A percentile compares a stretch with the other conserved stretches of the same genome.
Evolutionary conservation across 2,329 filamentous ascomycete species (phyloP).

Genomic region (Pseudonectria foliicola): DNA sequence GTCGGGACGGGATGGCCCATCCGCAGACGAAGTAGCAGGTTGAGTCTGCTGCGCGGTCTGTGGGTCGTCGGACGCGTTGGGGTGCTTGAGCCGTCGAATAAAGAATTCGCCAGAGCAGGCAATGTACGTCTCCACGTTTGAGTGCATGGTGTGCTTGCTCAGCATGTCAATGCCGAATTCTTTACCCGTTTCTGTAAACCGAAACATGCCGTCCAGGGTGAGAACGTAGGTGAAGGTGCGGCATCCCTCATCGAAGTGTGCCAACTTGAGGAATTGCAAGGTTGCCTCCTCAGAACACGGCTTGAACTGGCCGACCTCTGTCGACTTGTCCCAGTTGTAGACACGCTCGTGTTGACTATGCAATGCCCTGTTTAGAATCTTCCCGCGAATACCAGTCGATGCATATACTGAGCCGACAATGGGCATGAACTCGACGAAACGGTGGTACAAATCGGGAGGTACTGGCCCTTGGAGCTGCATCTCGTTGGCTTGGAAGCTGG

Average conservation of each 20-base stretch:
- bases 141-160: constrained; percentile 96
- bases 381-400: constrained; percentile 67
- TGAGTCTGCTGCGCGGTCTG: constrained; percentile 43
- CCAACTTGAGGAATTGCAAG: constrained; percentile 75
- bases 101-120: constrained; percentile 94
- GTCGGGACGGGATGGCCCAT: constrained; percentile 36
- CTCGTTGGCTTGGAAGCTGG: constrained; percentile 85
- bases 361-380: constrained; percentile 73
- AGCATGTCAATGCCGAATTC: constrained; percentile 92
- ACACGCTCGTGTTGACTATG: constrained; percentile 85
- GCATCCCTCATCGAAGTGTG: constrained; percentile 77
- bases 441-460: constrained; percentile 74
- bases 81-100: constrained; percentile 58
- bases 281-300: constrained; percentile 64
- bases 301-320: constrained; percentile 62
- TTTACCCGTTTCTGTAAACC: constrained; percentile 92
- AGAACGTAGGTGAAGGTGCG: constrained; percentile 89
- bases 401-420: constrained; percentile 88
- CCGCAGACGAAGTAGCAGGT: constrained; percentile 39
- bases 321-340: constrained; percentile 79
- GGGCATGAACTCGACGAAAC: constrained; percentile 87
- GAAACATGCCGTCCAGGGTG: constrained; percentile 76
- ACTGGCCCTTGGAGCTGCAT: constrained; percentile 82
- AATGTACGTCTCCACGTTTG: constrained; percentile 83
- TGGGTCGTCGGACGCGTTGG: constrained; percentile 35